phyloP scores from a whole-genome alignment of 768 basidiomycete genomes.

The Russula brevipes region DNA sequence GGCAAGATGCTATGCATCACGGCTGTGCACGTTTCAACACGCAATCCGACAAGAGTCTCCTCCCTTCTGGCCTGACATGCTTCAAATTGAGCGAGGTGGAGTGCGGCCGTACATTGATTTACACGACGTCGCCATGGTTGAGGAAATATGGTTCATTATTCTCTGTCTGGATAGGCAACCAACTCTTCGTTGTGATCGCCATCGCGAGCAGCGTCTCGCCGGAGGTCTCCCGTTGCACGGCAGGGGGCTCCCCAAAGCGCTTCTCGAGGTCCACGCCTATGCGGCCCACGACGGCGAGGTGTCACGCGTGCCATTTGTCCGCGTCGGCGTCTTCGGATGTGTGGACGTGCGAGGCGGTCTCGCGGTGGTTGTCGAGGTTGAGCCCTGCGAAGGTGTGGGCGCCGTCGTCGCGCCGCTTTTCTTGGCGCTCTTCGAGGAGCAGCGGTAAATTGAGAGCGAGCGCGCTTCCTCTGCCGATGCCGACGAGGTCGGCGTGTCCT shows the following conservation, averaged over 20 bases:
- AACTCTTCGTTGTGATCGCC: too few relatives aligned
- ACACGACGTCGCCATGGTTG: too few relatives aligned
- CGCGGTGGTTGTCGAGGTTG: not conserved
- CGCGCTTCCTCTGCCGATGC: constrained; percentile 65
- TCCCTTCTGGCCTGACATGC: too few relatives aligned
- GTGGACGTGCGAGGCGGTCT: not conserved
- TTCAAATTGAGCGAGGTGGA: too few relatives aligned
- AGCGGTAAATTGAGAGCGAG: constrained; percentile 56
- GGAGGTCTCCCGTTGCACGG: not conserved
- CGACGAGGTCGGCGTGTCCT: constrained; percentile 66
- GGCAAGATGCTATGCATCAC: too few relatives aligned
- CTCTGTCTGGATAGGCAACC: too few relatives aligned
- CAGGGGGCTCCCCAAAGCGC: not conserved
- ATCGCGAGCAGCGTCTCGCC: constrained; percentile 15
- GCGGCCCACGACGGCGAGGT: too few relatives aligned
- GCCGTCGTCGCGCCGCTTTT: not conserved
- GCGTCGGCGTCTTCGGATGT: not conserved
- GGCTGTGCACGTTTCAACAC: too few relatives aligned
- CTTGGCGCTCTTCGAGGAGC: constrained; percentile 27
- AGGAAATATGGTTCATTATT: too few relatives aligned
- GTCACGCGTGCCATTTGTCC: not conserved
- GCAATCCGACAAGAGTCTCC: too few relatives aligned
- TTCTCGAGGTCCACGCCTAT: too few relatives aligned
- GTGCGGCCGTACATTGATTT: too few relatives aligned
- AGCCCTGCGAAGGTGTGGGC: not conserved